A percentile compares a stretch with the other conserved stretches of the same genome.
These are phyloP conservation scores for Phanerodontia chrysosporium DNA, from an alignment of 768 basidiomycete species.

Conservation along the genomic window DNA sequence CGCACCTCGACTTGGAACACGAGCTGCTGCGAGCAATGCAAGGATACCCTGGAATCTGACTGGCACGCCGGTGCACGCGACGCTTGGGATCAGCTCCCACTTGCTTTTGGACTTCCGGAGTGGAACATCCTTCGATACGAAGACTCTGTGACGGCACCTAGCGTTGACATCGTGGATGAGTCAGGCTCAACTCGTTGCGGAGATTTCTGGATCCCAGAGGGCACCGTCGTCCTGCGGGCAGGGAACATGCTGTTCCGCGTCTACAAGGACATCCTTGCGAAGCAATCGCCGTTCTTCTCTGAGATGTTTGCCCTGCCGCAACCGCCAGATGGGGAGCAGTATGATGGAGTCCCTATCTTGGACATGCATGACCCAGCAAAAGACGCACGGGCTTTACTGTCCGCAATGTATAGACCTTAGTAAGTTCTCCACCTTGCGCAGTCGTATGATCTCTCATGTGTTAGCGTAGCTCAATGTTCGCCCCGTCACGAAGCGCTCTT, in stretches of 20 bases:
- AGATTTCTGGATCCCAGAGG: conserved; percentile 70
- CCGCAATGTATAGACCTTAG: conserved; percentile 5
- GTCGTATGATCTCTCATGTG: too few relatives aligned
- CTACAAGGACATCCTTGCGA: conserved; percentile 65
- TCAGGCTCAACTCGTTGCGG: conserved; percentile 32
- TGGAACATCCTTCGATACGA: not conserved
- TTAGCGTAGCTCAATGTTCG: not conserved
- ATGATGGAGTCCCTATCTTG: conserved; percentile 22
- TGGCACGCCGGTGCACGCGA: not conserved
- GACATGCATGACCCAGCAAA: conserved; percentile 13
- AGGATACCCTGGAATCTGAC: not conserved
- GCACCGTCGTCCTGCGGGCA: conserved; percentile 67
- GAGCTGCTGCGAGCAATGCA: not conserved
- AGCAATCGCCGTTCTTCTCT: conserved; percentile 63
- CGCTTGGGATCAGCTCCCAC: not conserved
- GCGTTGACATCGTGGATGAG: too few relatives aligned
- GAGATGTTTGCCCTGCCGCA: conserved; percentile 33
- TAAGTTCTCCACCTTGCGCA: not conserved
- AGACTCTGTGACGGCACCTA: not conserved
- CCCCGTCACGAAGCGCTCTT: not conserved
- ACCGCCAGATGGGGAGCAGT: conserved; percentile 8
- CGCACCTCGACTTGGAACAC: not conserved
- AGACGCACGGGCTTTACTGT: conserved; percentile 11
- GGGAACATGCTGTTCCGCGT: conserved; percentile 66
- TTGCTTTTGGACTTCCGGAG: not conserved